Percentiles rank a stretch among this genome's conserved stretches.
Evolutionary conservation across 2,329 filamentous ascomycete species (phyloP).

Genomic region (Cryphonectria naterciae): DNA sequence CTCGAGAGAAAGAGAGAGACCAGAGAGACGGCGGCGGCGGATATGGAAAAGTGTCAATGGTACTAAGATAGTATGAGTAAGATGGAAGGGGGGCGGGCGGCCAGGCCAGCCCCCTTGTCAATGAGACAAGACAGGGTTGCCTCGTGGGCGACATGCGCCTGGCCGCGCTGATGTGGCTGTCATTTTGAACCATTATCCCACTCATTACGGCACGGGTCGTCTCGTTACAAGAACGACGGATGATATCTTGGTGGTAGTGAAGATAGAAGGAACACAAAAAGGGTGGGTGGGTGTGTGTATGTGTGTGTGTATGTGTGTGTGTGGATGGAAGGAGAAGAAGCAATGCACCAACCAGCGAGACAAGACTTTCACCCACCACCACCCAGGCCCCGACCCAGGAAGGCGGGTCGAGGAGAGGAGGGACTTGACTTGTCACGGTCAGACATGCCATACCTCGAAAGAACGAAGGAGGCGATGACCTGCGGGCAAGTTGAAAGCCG

Average conservation of each 20-base stretch:
- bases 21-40: not conserved
- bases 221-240: not conserved
- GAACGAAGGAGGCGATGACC: conserved; percentile 19
- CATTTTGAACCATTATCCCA: conserved; percentile 20
- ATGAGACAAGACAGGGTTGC: conserved; percentile 21
- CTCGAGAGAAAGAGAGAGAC: not conserved
- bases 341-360: conserved; percentile 10
- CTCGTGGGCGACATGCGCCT: conserved; percentile 21
- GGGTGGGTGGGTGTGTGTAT: too few species aligned
- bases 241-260: too few species aligned
- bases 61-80: not conserved
- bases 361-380: conserved; percentile 3
- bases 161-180: conserved; percentile 3
- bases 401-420: conserved; percentile 4
- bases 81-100: conserved; percentile 5
- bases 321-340: too few species aligned
- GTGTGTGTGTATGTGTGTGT: too few species aligned
- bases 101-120: conserved; percentile 8
- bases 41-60: conserved; percentile 10
- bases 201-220: conserved; percentile 28
- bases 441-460: conserved; percentile 14
- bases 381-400: conserved; percentile 10
- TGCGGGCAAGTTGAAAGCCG: conserved; percentile 18
- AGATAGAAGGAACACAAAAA: too few species aligned
- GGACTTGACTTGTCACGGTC: conserved; percentile 5